These are phyloP conservation scores for Sugiyamaella valdiviana DNA, from an alignment of 805 yeast genomes.

Conservation along the genomic window DNA sequence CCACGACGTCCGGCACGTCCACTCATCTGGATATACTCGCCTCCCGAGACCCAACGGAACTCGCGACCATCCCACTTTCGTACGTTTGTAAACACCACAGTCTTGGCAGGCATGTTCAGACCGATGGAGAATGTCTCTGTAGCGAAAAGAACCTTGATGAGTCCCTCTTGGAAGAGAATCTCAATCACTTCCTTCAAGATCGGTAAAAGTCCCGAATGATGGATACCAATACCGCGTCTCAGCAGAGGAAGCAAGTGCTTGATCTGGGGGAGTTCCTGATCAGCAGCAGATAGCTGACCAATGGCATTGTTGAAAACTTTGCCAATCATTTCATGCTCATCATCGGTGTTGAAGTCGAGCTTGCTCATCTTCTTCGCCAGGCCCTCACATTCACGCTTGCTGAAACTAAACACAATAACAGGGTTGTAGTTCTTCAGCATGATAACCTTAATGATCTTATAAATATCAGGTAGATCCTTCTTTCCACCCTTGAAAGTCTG, in stretches of 20 bases:
- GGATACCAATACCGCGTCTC: conserved; percentile 96
- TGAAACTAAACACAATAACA: conserved; percentile 96
- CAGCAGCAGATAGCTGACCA: conserved; percentile 79
- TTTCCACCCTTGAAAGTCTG: conserved; percentile 84
- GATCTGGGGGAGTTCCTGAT: conserved; percentile 89
- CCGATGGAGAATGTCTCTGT: conserved; percentile 99
- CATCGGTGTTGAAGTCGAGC: conserved; percentile 87
- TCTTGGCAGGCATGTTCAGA: conserved; percentile 97
- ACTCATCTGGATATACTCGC: conserved; percentile 99
- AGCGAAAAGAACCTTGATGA: conserved; percentile 88
- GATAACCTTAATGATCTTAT: conserved; percentile 95
- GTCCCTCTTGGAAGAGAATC: conserved; percentile 93
- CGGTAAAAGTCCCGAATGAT: conserved; percentile 93
- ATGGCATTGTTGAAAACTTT: conserved; percentile 90
- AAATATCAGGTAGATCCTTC: conserved; percentile 84
- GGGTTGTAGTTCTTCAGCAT: conserved; percentile 96
- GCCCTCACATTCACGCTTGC: conserved; percentile 93
- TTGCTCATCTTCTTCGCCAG: conserved; percentile 94
- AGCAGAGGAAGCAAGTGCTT: conserved; percentile 83
- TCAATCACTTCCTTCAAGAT: conserved; percentile 92
- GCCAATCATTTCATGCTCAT: conserved; percentile 84
- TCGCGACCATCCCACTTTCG: conserved; percentile 98
- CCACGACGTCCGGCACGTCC: conserved; percentile 99
- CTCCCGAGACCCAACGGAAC: conserved; percentile 98
- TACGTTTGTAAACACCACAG: conserved; percentile 95